phyloP scores from a whole-genome alignment of 2,329 filamentous ascomycete genomes.

The Clonostachys solani region DNA sequence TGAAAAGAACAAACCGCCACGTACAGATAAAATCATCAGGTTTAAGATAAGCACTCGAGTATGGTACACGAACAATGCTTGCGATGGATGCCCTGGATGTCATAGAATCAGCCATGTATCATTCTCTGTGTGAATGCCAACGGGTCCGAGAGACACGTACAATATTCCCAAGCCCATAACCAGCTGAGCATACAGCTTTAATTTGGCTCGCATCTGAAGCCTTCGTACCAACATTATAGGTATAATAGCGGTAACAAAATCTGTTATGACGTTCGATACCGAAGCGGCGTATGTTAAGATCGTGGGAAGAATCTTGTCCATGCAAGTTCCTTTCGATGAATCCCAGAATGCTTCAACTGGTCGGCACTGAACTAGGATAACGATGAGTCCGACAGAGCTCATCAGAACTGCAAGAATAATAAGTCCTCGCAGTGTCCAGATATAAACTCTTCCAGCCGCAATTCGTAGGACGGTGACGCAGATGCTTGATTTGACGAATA shows the following conservation, averaged over 20 bases:
- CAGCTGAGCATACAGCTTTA: conserved; percentile 1
- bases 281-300: conserved; percentile 20
- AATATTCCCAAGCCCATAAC: conserved; percentile 5
- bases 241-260: conserved; percentile 13
- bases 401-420: neutral
- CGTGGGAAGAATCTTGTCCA: conserved; percentile 10
- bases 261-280: conserved; percentile 18
- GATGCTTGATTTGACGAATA: conserved; percentile 9
- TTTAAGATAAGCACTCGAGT: conserved; percentile 8
- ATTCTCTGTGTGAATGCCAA: neutral
- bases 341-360: conserved; percentile 8
- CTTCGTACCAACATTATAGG: conserved; percentile 10
- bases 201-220: conserved; percentile 6
- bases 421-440: neutral
- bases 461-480: conserved; percentile 8
- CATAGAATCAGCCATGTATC: neutral
- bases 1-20: neutral
- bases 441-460: conserved; percentile 1
- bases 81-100: conserved; percentile 6
- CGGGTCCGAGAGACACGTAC: neutral
- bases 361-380: conserved; percentile 5
- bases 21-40: neutral
- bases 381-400: conserved; percentile 2
- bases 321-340: conserved; percentile 9
- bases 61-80: conserved; percentile 10